Evolutionary conservation across 179 eudicot genomes (phyloP), one percentile per base, ranked within the genome.

Genomic region (Pouteria campechiana): DNA sequence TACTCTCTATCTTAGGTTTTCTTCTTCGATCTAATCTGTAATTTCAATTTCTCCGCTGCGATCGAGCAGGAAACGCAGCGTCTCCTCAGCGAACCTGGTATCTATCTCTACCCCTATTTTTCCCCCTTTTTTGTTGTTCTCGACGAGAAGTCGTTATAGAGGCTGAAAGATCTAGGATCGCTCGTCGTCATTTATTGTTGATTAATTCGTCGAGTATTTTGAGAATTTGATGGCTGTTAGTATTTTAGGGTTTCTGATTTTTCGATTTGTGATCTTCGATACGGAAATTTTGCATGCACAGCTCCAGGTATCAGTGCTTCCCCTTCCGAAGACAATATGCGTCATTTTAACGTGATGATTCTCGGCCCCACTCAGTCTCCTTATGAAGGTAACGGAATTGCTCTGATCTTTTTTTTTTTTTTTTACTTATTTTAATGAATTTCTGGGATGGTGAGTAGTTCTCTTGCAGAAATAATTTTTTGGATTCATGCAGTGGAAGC

Each of bases 231-330:
- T n/a, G n/a, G n/a, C n/a, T n/a, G n/a, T 36, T 52, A 37, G 8
- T 46, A 3, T n/a, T 17, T 49, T 29, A 46, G 13, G 25, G 2
- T 23, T 17, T 49, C 3, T 17, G 8, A 19, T 32, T 17, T 46
- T 47, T 45, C 16, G 27, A 51, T 18, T 42, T 49, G 13, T 57
- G 37, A 12, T 21, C 14, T 14, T 24, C 17, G 25, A 13, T 8
- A 17, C n/a, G 15, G 43, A 10, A 4, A 5, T 9, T 6, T 5
- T 61, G 15, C 31, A 37, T 33, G 4, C 76, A 55, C 73, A 90
- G 98, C 98, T 23, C 98, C 95, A 0, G 98, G 95, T 31, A 90
- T 90, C 57, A 90, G 95, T 74, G 97, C 95, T 5, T 89, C 95
- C 5, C 97, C 97, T 4, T 89, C 95, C 6, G 97, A 89, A 36